phyloP scores from a whole-genome alignment of 2,329 filamentous ascomycete genomes.

The Stachybotrys chartarum region DNA sequence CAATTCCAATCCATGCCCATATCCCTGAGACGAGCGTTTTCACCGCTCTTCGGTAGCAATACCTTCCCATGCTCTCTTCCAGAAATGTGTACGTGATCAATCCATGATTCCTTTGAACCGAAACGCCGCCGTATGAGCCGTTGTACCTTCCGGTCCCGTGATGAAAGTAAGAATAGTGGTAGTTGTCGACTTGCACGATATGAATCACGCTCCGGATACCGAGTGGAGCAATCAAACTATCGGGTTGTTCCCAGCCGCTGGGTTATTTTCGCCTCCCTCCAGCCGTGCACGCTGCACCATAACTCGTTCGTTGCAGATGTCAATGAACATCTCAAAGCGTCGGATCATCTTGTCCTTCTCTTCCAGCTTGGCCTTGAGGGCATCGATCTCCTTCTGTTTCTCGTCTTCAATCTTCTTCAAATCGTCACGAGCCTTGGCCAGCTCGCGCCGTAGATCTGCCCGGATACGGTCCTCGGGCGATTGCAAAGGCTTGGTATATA shows the following conservation, averaged over 20 bases:
- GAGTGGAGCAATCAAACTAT: slow-evolving; percentile 9
- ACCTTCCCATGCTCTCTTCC: not conserved
- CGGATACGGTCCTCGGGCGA: slow-evolving; percentile 58
- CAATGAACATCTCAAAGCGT: slow-evolving; percentile 63
- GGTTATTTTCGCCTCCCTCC: slow-evolving; percentile 12
- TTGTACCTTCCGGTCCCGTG: not conserved
- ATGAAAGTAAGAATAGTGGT: not conserved
- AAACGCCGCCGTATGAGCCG: not conserved
- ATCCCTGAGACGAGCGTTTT: not conserved
- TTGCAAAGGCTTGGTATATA: slow-evolving; percentile 59
- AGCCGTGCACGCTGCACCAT: slow-evolving; percentile 46
- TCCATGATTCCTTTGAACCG: not conserved
- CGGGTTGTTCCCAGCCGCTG: slow-evolving; percentile 16
- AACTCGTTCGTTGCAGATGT: slow-evolving; percentile 60
- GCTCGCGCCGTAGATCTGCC: slow-evolving; percentile 52
- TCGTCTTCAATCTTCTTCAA: slow-evolving; percentile 48
- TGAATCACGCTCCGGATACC: slow-evolving; percentile 7
- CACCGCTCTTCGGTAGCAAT: not conserved
- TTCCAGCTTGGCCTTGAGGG: slow-evolving; percentile 50
- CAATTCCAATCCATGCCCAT: not conserved
- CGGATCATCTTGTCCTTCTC: slow-evolving; percentile 57
- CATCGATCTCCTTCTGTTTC: slow-evolving; percentile 50
- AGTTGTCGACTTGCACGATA: not conserved
- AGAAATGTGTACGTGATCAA: not conserved
- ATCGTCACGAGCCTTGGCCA: slow-evolving; percentile 51